Base-by-base conservation (phyloP, 1,284 basidiomycete species). In the Stygiomarasmius scandens region DNA sequence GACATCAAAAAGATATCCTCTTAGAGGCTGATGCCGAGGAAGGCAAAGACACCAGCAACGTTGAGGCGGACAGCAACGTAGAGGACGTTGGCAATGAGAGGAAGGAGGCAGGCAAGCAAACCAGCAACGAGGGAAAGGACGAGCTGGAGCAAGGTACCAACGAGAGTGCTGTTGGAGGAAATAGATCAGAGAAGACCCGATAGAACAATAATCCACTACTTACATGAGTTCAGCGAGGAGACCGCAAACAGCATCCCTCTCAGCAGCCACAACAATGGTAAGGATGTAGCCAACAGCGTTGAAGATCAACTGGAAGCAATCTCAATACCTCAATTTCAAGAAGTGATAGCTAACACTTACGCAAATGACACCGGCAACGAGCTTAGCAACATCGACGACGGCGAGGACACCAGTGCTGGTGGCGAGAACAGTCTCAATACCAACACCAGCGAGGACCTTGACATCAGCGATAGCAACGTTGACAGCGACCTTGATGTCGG, bases 381-480 rank as follows among this genome's bases (percentile, higher is more conserved):
- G 29, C 10, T 46, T 45, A 23, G 44, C 43, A 23, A 57, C 45
- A 23, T 57, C 55, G 38, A 36, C 6, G 32, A 57, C 14, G 2
- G 55, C 43, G 23, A 57, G 50, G 19, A 57, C 49, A 47, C 55
- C 55, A 38, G 50, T 50, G 16, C 43, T 49, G 34, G 55, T 57
- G 20, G 55, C 45, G 20, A 57, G 43, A 29, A 57, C 44, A 29
- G 45, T 44, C 14, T 20, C 38, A n/a, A 55, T 16, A 20, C 32
- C 20, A 10, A 48, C 24, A n/a, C 49, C 53, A 19, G 32, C 29
- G 23, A 52, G 49, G n/a, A 46, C 36, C n/a, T 45, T 23, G 4
- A 55, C 53, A 16, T 52, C 49, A 3, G 14, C 38, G 34, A 59
- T 49, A 16, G 53, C 54, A 32, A n/a, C 47, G 6, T 10, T 32